Evolutionary conservation across 108 stramenopile species (phyloP), one percentile per base, ranked within the genome.

Genomic region (Cylindrotheca closterium): DNA sequence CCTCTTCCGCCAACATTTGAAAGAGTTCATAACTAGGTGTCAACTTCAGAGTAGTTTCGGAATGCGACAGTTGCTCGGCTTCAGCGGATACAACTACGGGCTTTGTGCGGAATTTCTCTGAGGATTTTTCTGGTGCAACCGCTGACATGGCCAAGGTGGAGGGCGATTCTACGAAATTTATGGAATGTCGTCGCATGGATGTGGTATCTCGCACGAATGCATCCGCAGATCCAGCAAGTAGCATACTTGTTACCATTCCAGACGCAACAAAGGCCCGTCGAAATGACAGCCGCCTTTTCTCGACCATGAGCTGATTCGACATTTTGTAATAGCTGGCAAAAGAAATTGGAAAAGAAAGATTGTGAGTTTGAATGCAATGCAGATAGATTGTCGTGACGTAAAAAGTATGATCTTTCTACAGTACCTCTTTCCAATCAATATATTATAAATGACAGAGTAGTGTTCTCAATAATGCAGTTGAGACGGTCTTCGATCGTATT

Each of bases 1-100:
- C 93, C 2, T 78, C 70, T 55, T 77, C 83, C 0, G 80, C 46
- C 54, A 94, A 68, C 50, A 94, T 65, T 58, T 91, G 93, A 55
- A 94, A 94, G 27, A 94, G 59, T 26, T 88, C 85, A 60, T 80
- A 94, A 67, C 87, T 88, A 2, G 93, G 93, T 32, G 74, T 84
- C 29, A 94, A 73, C 63, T 91, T 94, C 93, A 94, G 79, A 46
- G 93, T 94, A 4, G 93, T 91, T 32, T 68, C 85, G 1, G 86
- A 88, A 68, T 94, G 93, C 63, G 85, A 84, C 0, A 91, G 73
- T 3, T 86, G 87, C 69, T 91, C 89, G 12, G 88, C 86, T 70
- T 89, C 84, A 2, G 76, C 86, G 8, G 88, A 89, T 0, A 92
- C 91, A 30, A 92, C 91, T 5, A 92, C 83, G 3, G 91, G 91